Conservation (phyloP, 164 flowering plant species). For the Houttuynia cordata region DNA sequence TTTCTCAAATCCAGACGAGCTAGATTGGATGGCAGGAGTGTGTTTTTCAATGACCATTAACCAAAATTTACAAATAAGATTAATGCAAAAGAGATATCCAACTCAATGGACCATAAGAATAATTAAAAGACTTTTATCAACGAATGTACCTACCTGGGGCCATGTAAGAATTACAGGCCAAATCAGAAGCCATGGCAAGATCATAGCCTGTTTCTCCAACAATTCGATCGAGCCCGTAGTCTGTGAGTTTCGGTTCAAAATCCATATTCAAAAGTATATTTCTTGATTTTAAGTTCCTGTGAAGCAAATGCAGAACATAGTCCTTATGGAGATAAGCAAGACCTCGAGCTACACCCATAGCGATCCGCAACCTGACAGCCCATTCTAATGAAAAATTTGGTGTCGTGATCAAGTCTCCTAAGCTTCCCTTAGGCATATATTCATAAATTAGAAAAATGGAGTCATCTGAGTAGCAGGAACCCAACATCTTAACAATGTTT, state of each 20-base stretch:
- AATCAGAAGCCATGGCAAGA: constrained; percentile 34
- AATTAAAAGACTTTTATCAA: no score
- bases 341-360: constrained; percentile 71
- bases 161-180: constrained; percentile 41
- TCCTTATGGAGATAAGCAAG: constrained; percentile 76
- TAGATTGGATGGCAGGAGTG: no score
- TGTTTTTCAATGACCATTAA: no score
- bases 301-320: constrained; percentile 52
- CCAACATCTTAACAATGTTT: constrained; percentile 50
- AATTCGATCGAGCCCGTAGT: constrained; percentile 58
- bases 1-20: no score
- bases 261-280: constrained; percentile 64
- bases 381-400: constrained; percentile 38
- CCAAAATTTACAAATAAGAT: no score
- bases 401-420: constrained; percentile 41
- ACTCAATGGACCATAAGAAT: no score
- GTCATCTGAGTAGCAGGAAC: constrained; percentile 54
- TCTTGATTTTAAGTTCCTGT: constrained; percentile 57
- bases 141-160: constrained; percentile 67
- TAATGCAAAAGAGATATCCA: no score
- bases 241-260: constrained; percentile 64
- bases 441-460: constrained; percentile 58
- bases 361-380: constrained; percentile 50
- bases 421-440: constrained; percentile 46
- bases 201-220: constrained; percentile 52